Conservation (phyloP, 2,329 filamentous ascomycete species). For the Tolypocladium album region DNA sequence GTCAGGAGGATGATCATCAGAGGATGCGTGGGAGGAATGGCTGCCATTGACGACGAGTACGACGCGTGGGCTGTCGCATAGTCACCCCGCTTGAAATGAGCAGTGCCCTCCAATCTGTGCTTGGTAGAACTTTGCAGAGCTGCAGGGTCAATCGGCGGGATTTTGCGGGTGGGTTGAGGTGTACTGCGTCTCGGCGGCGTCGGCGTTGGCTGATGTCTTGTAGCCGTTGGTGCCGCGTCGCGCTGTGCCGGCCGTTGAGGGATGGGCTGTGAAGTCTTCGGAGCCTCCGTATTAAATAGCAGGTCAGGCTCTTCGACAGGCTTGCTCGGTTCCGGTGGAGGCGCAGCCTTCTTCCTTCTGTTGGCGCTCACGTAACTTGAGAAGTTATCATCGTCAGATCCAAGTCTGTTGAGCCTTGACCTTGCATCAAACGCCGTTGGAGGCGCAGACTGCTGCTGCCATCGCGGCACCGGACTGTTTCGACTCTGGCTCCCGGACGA, state of each 20-base stretch:
- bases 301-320: conserved; percentile 47
- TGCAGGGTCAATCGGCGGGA: conserved; percentile 58
- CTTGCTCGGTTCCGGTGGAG: conserved; percentile 30
- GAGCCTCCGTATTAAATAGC: conserved; percentile 39
- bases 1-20: conserved; percentile 80
- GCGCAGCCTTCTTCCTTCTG: conserved; percentile 59
- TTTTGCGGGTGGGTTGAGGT: conserved; percentile 40
- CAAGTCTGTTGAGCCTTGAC: conserved; percentile 58
- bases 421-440: conserved; percentile 23
- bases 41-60: conserved; percentile 66
- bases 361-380: conserved; percentile 84
- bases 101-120: conserved; percentile 69
- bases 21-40: conserved; percentile 69
- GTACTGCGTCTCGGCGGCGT: conserved; percentile 28
- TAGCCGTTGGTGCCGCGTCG: conserved; percentile 21
- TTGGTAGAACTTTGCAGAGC: conserved; percentile 66
- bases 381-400: conserved; percentile 64
- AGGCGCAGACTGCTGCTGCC: conserved; percentile 42
- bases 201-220: conserved; percentile 12
- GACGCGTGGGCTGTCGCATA: conserved; percentile 76
- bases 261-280: conserved; percentile 22
- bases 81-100: conserved; percentile 89
- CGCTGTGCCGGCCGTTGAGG: conserved; percentile 23
- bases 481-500: conserved; percentile 33
- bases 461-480: conserved; percentile 40